Evolutionary conservation across 2,329 filamentous ascomycete genomes (phyloP).

Genomic region (Sporothrix luriei): DNA sequence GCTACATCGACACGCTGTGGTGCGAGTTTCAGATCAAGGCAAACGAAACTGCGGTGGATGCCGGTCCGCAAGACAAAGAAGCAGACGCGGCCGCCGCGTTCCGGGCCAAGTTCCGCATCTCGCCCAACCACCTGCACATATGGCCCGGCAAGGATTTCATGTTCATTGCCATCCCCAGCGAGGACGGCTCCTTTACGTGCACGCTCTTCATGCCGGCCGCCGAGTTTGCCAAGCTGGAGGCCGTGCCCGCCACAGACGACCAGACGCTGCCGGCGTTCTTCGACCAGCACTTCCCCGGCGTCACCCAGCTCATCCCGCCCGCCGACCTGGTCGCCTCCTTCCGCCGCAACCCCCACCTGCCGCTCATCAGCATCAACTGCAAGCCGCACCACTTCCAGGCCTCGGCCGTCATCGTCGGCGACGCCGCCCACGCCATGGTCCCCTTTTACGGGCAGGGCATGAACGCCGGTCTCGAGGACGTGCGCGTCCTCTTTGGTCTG

Average conservation of each 20-base stretch:
- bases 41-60: constrained; percentile 29
- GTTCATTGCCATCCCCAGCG: constrained; percentile 93
- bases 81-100: constrained; percentile 40
- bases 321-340: constrained; percentile 74
- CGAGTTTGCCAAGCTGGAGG: constrained; percentile 70
- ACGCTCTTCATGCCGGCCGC: constrained; percentile 83
- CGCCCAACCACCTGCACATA: constrained; percentile 92
- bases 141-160: constrained; percentile 94
- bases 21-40: constrained; percentile 87
- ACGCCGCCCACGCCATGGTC: constrained; percentile 96
- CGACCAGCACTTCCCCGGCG: constrained; percentile 81
- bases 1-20: constrained; percentile 96
- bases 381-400: constrained; percentile 79
- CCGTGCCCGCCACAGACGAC: constrained; percentile 52
- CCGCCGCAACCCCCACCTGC: constrained; percentile 79
- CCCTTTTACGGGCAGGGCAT: constrained; percentile 98
- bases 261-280: constrained; percentile 68
- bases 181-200: constrained; percentile 89
- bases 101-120: constrained; percentile 69
- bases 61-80: constrained; percentile 25
- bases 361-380: constrained; percentile 92
- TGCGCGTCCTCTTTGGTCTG: constrained; percentile 80
- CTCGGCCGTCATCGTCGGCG: constrained; percentile 82
- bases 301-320: constrained; percentile 70
- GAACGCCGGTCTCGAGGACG: constrained; percentile 94